Base-by-base conservation (phyloP, 345 rosid species). In the Populus davidiana region DNA sequence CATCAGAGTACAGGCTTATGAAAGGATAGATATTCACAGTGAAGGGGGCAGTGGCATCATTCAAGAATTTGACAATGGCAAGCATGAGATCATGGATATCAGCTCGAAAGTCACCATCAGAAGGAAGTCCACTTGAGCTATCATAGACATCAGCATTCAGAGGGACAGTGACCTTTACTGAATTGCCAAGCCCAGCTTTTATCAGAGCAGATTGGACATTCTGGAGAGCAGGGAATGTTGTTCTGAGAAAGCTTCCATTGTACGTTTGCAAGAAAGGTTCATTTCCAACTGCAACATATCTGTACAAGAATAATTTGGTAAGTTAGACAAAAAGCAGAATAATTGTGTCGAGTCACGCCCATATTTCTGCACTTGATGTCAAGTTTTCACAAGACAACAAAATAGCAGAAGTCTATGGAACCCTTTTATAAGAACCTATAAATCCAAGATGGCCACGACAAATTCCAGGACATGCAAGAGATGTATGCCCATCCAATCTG, bases 21-120 rank as follows among this genome's bases (percentile, higher is more conserved):
- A 93, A 94, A 10, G 97, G 98, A 79, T 94, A 94, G 67, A 96
- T 96, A 87, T 96, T 96, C 83, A 96, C 83, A 2, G 91, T 89
- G 63, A 94, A 80, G 2, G 92, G 89, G 21, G 87, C 87, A 8
- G 80, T 83, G 12, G 82, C 91, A 77, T 94, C 87, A 8, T 78
- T 85, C 0, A 91, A 86, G 84, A 92, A 96, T 78, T 87, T 83
- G 67, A 90, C 76, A 31, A 96, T 88, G 36, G 91, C 75, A 71
- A 90, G 67, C 97, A 96, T 87, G 50, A 91, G 86, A 38, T 73
- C 84, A 27, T 70, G 88, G 69, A 92, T 91, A 75, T 91, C 98
- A 0, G 92, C 6, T 9, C 97, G 86, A 70, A 92, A 96, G 70
- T 92, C 82, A 2, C 98, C 97, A 0, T 84, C 89, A 20, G 99